Percentiles rank a stretch among this genome's conserved stretches.
These are phyloP conservation scores for Aspergillus pseudonomiae DNA, from an alignment of 2,329 filamentous ascomycete genomes.

Conservation along the genomic window DNA sequence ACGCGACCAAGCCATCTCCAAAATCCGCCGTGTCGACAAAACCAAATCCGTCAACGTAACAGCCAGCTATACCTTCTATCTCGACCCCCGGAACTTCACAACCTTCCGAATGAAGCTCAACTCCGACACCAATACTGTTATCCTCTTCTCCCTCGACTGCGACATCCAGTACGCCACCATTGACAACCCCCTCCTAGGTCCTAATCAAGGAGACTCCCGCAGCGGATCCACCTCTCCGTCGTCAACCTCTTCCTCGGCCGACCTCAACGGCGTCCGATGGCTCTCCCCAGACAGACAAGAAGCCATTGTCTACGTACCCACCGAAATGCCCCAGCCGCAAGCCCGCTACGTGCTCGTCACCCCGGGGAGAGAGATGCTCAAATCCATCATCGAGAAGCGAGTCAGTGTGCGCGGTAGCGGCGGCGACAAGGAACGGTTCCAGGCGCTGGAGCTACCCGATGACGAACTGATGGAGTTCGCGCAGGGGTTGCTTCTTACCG, in stretches of 20 bases:
- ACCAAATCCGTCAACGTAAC: constrained; percentile 22
- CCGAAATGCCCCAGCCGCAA: constrained; percentile 6
- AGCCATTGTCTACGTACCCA: constrained; percentile 23
- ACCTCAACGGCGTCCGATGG: constrained; percentile 23
- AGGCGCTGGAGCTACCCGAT: constrained; percentile 24
- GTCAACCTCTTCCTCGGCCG: constrained; percentile 7
- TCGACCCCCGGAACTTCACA: constrained; percentile 37
- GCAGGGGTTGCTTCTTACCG: constrained; percentile 29
- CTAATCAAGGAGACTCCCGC: background rate
- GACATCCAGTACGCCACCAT: constrained; percentile 31
- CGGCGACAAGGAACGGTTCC: constrained; percentile 29
- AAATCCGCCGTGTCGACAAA: constrained; percentile 24
- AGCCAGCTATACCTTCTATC: constrained; percentile 32
- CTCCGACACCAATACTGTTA: constrained; percentile 28
- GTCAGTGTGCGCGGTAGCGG: constrained; percentile 24
- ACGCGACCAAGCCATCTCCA: constrained; percentile 31
- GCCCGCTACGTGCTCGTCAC: constrained; percentile 32
- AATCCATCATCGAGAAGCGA: constrained; percentile 29
- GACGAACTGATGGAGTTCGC: constrained; percentile 34
- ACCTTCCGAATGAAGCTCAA: constrained; percentile 37
- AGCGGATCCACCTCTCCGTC: constrained; percentile 6
- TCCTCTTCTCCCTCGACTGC: constrained; percentile 33
- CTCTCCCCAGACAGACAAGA: constrained; percentile 30
- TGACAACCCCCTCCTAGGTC: constrained; percentile 12
- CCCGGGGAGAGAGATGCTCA: constrained; percentile 32